These are phyloP conservation scores for Klebsormidium nitens DNA, from an alignment of 139 green algal species.

Conservation along the genomic window DNA sequence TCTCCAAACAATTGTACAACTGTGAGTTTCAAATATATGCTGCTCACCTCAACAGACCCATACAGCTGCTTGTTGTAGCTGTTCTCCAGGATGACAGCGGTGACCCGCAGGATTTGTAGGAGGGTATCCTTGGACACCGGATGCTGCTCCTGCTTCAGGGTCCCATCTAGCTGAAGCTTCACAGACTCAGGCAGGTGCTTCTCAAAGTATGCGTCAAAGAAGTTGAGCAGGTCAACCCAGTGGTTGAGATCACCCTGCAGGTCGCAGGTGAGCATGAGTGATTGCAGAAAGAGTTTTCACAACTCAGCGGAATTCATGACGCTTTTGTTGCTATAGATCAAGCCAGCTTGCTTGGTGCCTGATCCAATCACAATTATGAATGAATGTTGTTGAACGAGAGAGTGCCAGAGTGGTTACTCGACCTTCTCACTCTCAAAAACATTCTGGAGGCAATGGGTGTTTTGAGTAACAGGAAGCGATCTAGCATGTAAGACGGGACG, in stretches of 20 bases:
- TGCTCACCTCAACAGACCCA: conserved; percentile 71
- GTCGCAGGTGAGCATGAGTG: neutral
- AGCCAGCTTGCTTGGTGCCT: neutral
- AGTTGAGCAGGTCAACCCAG: conserved; percentile 80
- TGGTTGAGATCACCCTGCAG: conserved; percentile 84
- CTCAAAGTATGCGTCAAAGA: conserved; percentile 77
- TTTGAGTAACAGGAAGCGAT: no score
- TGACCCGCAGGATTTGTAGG: conserved; percentile 65
- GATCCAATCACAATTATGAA: neutral
- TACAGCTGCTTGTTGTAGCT: conserved; percentile 89
- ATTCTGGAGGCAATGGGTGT: no score
- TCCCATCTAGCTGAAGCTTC: conserved; percentile 59
- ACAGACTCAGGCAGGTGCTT: conserved; percentile 46
- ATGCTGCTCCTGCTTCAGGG: neutral
- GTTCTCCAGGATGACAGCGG: conserved; percentile 75
- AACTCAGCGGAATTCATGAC: neutral
- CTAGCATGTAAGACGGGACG: no score
- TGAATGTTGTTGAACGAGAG: neutral
- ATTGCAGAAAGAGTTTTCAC: neutral
- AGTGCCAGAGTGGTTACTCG: neutral
- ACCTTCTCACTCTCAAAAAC: neutral
- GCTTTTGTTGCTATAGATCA: neutral
- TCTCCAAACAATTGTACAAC: no score
- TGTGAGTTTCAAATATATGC: neutral
- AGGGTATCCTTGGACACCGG: conserved; percentile 55